Base-by-base conservation (phyloP, 768 basidiomycete genomes). In the Boletus edulis region DNA sequence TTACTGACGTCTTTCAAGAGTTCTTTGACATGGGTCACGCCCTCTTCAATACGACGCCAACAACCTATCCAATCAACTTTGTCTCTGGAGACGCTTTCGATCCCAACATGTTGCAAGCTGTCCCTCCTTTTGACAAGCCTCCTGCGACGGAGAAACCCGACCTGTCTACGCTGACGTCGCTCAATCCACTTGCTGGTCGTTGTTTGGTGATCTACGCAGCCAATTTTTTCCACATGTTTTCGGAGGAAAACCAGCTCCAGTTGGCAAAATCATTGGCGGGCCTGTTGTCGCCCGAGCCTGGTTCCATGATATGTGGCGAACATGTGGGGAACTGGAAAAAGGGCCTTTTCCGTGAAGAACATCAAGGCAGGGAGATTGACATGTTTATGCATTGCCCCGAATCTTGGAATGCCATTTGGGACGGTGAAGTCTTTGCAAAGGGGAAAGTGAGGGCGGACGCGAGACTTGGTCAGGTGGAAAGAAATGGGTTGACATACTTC, bases 21-120 rank as follows among this genome's bases (percentile, higher is more conserved):
- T 87, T 81, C 57, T 82, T 81, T 78, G 72, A 80, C 2, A 67
- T 79, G 8, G 84, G 85, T 2, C 84, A 87, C 53, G 75, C 79
- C 31, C 72, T 89, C 17, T 89, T 87, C 73, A 78, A 67, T 40
- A 77, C 80, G 2, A 81, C 78, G 0, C 76, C 78, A 0, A 74
- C 75, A 40, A 72, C 76, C 0, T 87, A 83, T 62, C 81, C 83
- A 0, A 39, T 15, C 76, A 65, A 67, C 0, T 85, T 87, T 64
- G 52, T 88, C 24, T 60, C 74, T 2, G 87, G 86, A 1, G 79
- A 88, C 53, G 74, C 69, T 0, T 78, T 88, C 38, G 76, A 85
- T 52, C 66, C 76, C 13, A 51, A 61, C 0, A 67, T 80, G 27
- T 72, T 86, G 20, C 54, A 54, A 12, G 70, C 74, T 5, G 62